Percentiles rank a stretch among this genome's conserved stretches.
phyloP scores from a whole-genome alignment of 169 alveolate genomes.

The Plasmodium sp. region DNA sequence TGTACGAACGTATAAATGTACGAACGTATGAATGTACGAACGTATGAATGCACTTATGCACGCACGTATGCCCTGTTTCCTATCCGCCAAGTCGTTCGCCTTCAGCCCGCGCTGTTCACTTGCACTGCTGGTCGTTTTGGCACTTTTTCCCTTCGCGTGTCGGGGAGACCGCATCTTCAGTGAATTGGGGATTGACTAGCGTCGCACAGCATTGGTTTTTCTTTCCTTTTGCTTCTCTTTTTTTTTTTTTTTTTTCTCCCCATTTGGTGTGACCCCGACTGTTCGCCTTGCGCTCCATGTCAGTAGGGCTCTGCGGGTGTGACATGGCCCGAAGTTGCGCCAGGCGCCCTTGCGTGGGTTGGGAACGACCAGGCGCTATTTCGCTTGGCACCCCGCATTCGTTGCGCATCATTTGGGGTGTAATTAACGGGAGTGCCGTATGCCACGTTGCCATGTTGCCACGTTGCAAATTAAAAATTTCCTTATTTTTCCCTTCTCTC shows the following conservation, averaged over 20 bases:
- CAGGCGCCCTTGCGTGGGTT: background rate
- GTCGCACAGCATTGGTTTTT: background rate
- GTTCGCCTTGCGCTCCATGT: background rate
- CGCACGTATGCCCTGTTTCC: slow-evolving; percentile 20
- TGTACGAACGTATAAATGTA: no score
- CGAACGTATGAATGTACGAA: background rate
- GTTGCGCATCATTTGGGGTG: background rate
- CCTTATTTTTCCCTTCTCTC: background rate
- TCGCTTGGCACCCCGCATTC: background rate
- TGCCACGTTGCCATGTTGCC: background rate
- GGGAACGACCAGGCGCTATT: background rate
- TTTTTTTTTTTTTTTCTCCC: slow-evolving; percentile 10
- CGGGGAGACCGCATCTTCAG: background rate
- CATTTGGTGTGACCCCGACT: background rate
- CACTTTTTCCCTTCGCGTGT: background rate
- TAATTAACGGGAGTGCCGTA: background rate
- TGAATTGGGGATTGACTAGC: background rate
- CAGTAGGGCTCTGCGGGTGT: background rate
- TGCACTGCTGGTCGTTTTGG: background rate
- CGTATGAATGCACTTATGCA: background rate
- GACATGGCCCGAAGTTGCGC: background rate
- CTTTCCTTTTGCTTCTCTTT: background rate
- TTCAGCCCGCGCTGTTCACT: background rate
- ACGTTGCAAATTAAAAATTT: background rate
- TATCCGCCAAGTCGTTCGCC: background rate